phyloP scores from a whole-genome alignment of 2,329 filamentous ascomycete species.

The Cordyceps cicadae region DNA sequence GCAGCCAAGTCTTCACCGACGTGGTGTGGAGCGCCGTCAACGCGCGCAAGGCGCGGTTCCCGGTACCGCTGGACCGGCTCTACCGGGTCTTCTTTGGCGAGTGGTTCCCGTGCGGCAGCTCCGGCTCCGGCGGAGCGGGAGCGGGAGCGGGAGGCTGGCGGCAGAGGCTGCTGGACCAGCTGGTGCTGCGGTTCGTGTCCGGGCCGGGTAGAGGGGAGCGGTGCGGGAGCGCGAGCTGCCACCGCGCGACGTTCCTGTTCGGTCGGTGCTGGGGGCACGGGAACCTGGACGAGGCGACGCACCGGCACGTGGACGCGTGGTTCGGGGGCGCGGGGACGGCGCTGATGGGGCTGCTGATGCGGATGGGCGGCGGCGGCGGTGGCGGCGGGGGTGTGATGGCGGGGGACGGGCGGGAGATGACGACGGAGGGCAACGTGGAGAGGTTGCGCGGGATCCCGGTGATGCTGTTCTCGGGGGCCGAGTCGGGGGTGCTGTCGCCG shows the following conservation, averaged over 20 bases:
- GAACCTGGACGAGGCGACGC: conserved; percentile 59
- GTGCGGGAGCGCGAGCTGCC: conserved; percentile 54
- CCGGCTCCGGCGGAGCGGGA: too few species aligned
- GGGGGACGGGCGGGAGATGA: conserved; percentile 39
- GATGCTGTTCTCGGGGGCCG: conserved; percentile 45
- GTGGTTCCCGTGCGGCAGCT: neutral
- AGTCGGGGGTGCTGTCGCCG: conserved; percentile 49
- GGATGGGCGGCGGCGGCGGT: too few species aligned
- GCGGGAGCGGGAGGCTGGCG: neutral
- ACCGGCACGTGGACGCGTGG: conserved; percentile 52
- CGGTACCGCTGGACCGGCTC: conserved; percentile 30
- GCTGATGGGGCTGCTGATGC: conserved; percentile 47
- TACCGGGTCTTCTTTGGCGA: neutral
- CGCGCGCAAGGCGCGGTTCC: conserved; percentile 51
- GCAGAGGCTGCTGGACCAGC: conserved; percentile 33
- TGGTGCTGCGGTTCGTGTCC: conserved; percentile 51
- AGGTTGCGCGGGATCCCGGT: conserved; percentile 46
- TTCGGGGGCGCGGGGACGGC: conserved; percentile 56
- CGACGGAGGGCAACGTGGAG: conserved; percentile 40
- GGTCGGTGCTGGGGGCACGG: conserved; percentile 54
- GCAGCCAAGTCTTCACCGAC: conserved; percentile 57
- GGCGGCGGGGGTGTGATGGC: conserved; percentile 42
- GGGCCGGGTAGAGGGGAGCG: conserved; percentile 44
- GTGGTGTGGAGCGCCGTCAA: conserved; percentile 50
- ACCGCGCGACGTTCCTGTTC: conserved; percentile 51